Conservation (phyloP, 148 eudicot genomes). For the Polygonum aviculare region DNA sequence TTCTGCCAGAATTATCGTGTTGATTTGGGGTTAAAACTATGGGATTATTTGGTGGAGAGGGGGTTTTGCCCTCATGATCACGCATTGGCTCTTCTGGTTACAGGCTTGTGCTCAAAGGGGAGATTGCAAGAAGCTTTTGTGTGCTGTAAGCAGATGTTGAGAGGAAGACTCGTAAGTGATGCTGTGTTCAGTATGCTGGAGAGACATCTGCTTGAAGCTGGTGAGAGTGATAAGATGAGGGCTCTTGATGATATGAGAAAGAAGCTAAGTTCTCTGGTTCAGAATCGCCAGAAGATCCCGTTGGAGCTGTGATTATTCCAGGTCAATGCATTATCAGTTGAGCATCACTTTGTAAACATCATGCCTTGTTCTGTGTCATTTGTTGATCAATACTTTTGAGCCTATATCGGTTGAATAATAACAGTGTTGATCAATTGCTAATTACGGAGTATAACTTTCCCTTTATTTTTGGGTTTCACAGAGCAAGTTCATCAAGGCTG, state of each 20-base stretch:
- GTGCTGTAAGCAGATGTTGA: slow-evolving; percentile 57
- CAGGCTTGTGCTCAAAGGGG: slow-evolving; percentile 63
- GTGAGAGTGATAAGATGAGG: slow-evolving; percentile 37
- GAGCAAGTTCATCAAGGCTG: neutral
- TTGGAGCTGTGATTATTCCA: slow-evolving; percentile 14
- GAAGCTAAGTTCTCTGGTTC: slow-evolving; percentile 44
- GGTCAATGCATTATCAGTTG: neutral
- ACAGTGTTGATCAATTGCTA: neutral
- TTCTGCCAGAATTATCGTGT: slow-evolving; percentile 44
- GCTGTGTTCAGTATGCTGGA: slow-evolving; percentile 47
- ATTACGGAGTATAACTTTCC: neutral
- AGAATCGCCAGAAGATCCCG: slow-evolving; percentile 36
- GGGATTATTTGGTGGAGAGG: slow-evolving; percentile 59
- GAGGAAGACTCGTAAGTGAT: slow-evolving; percentile 71
- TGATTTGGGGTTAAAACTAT: slow-evolving; percentile 59
- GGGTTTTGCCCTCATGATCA: slow-evolving; percentile 83
- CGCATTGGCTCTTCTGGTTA: slow-evolving; percentile 69
- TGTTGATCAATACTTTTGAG: neutral
- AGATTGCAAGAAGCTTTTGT: slow-evolving; percentile 55
- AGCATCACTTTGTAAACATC: neutral
- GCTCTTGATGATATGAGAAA: slow-evolving; percentile 38
- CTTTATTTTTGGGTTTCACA: neutral
- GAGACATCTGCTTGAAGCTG: slow-evolving; percentile 46
- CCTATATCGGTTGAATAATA: neutral
- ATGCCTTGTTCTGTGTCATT: neutral